phyloP scores from a whole-genome alignment of 2,329 filamentous ascomycete genomes.

The Fusarium vanettenii region DNA sequence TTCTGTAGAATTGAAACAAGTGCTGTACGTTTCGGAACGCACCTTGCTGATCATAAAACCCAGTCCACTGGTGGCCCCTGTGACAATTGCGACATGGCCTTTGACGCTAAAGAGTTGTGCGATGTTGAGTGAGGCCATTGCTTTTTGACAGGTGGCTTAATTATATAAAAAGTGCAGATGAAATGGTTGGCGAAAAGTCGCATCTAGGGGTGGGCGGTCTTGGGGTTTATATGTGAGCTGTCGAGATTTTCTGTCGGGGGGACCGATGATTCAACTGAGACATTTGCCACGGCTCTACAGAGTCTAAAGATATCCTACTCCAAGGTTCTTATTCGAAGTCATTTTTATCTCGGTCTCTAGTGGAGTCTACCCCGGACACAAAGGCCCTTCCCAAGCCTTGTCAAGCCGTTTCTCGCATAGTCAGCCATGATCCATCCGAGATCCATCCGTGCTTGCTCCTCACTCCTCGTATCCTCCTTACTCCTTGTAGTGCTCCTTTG shows the following conservation, averaged over 20 bases:
- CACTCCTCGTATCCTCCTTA: conserved; percentile 50
- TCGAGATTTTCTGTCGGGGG: not conserved
- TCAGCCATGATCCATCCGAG: not conserved
- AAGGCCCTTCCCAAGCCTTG: not conserved
- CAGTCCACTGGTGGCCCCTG: not conserved
- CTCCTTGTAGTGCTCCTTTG: conserved; percentile 60
- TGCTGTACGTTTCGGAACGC: not conserved
- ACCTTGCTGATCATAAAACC: not conserved
- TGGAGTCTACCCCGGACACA: not conserved
- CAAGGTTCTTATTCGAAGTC: not conserved
- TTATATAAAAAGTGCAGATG: not conserved
- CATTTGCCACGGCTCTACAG: not conserved
- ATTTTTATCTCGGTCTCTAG: not conserved
- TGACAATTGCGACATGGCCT: not conserved
- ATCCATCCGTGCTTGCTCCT: not conserved
- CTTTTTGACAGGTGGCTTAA: not conserved
- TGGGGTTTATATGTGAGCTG: not conserved
- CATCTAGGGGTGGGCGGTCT: not conserved
- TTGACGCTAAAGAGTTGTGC: not conserved
- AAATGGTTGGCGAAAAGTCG: not conserved
- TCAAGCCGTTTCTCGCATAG: not conserved
- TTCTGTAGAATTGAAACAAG: not conserved
- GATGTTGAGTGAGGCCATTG: not conserved
- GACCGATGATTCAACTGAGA: not conserved
- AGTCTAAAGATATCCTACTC: not conserved